Percentiles rank a stretch among this genome's conserved stretches.
These are phyloP conservation scores for Annulohypoxylon moriforme DNA, from an alignment of 495 filamentous ascomycete species.

Conservation along the genomic window DNA sequence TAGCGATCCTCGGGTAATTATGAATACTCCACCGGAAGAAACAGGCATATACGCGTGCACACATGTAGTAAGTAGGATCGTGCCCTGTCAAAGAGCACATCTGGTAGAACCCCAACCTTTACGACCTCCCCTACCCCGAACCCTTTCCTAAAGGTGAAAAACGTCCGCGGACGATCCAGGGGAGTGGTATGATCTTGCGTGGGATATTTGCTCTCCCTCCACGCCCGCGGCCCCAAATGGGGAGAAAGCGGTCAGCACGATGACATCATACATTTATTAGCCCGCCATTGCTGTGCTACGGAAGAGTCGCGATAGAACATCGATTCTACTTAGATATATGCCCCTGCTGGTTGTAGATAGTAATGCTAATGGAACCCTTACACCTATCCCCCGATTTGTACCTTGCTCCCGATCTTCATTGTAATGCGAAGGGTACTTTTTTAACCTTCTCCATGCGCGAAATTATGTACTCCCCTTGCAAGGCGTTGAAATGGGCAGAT, in stretches of 20 bases:
- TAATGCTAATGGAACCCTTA: not conserved
- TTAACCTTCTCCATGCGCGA: not conserved
- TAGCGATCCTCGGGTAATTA: not conserved
- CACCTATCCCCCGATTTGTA: slow-evolving; percentile 9
- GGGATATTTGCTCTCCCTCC: slow-evolving; percentile 10
- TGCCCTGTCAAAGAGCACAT: not conserved
- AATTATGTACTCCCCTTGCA: not conserved
- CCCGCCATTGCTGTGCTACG: not conserved
- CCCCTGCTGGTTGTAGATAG: not conserved
- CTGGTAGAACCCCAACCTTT: not conserved
- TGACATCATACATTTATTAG: slow-evolving; percentile 34
- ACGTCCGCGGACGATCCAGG: slow-evolving; percentile 7
- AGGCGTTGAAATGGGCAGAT: not conserved
- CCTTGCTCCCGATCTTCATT: slow-evolving; percentile 5
- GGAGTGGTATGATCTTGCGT: slow-evolving; percentile 4
- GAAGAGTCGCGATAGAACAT: not conserved
- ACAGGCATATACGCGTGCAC: not conserved
- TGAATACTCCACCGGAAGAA: not conserved
- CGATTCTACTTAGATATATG: no score
- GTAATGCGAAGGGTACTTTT: not conserved
- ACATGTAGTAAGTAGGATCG: not conserved
- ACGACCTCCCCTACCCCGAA: not conserved
- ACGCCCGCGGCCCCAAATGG: not conserved
- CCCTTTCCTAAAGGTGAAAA: not conserved
- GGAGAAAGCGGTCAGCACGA: slow-evolving; percentile 37